Conservation (phyloP, 2,329 filamentous ascomycete genomes). For the Exophiala calicioides region DNA sequence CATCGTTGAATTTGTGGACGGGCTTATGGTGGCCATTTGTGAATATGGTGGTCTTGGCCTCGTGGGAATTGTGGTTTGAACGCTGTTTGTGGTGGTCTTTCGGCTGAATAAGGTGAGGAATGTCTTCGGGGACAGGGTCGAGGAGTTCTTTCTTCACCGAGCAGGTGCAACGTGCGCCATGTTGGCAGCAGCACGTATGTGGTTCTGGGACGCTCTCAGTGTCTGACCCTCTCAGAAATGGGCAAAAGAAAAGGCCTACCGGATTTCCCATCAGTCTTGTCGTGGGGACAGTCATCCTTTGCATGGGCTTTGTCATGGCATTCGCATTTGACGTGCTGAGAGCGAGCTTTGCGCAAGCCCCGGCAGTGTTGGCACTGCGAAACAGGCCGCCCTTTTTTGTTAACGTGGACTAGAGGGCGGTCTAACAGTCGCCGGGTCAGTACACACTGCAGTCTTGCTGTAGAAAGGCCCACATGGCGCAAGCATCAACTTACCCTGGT, state of each 20-base stretch:
- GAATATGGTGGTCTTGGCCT: constrained; percentile 61
- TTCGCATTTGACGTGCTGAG: constrained; percentile 93
- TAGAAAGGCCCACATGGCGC: too few species aligned
- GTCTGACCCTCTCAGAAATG: background rate
- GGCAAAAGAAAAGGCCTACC: constrained; percentile 24
- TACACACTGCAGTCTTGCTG: too few species aligned
- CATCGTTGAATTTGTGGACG: constrained; percentile 65
- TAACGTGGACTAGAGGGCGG: constrained; percentile 88
- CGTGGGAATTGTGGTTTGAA: constrained; percentile 52
- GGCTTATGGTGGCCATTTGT: constrained; percentile 67
- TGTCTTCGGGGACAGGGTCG: constrained; percentile 51
- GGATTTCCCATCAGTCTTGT: constrained; percentile 40
- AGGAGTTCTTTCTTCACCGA: constrained; percentile 60
- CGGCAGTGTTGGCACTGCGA: constrained; percentile 98
- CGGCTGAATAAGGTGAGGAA: constrained; percentile 36
- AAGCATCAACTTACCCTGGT: constrained; percentile 88
- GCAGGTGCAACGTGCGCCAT: constrained; percentile 62
- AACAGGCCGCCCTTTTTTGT: constrained; percentile 95
- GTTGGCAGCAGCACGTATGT: constrained; percentile 51
- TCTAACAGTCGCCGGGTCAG: constrained; percentile 55
- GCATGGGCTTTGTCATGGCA: constrained; percentile 77
- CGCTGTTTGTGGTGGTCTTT: constrained; percentile 56
- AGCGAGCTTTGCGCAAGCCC: constrained; percentile 90
- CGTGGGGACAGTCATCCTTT: constrained; percentile 36
- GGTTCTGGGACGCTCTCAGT: constrained; percentile 24